Conservation (phyloP, 441 rosid genomes). For the Capsella rubella region DNA sequence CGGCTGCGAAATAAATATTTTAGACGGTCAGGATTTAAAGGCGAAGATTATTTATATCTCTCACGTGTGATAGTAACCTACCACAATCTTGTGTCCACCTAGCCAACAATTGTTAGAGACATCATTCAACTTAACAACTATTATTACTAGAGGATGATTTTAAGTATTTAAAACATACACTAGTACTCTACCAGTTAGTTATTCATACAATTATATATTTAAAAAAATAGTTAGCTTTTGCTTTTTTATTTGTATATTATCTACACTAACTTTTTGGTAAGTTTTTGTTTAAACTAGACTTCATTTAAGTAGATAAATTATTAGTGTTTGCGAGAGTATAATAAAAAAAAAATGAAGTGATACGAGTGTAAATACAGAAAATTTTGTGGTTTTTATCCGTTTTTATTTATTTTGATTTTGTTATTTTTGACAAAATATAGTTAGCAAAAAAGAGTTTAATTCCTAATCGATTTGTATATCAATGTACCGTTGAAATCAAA, state of each 20-base stretch:
- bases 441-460: neutral
- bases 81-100: conserved; percentile 21
- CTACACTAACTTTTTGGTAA: neutral
- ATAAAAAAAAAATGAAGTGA: too few relatives aligned
- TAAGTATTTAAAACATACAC: neutral
- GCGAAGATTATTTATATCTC: conserved; percentile 8
- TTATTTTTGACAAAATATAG: neutral
- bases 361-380: too few relatives aligned
- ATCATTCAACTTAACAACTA: conserved; percentile 34
- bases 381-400: neutral
- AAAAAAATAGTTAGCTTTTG: neutral
- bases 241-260: neutral
- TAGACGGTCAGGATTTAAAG: conserved; percentile 30
- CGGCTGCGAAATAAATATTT: conserved; percentile 14
- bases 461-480: neutral
- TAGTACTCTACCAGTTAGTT: neutral
- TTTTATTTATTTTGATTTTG: neutral
- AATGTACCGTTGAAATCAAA: neutral
- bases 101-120: conserved; percentile 31
- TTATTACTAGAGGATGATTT: neutral
- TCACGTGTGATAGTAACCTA: conserved; percentile 45
- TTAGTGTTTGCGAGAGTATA: too few relatives aligned
- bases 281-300: neutral
- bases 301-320: neutral
- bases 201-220: neutral